Base-by-base conservation (phyloP, 2,329 filamentous ascomycete genomes). In the Penicillium verrucosum region DNA sequence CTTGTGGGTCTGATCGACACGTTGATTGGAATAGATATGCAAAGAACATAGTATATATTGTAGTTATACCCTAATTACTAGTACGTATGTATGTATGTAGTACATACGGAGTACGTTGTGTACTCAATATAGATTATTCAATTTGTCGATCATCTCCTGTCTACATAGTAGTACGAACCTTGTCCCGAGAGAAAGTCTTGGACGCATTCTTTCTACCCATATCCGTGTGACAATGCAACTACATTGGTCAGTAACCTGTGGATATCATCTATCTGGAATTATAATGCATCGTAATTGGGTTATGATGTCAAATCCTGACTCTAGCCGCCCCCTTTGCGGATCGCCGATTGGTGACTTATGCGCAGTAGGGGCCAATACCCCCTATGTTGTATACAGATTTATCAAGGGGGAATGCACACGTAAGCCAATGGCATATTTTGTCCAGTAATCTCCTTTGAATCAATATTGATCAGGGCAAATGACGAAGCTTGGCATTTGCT, bases 91-190 rank as follows among this genome's bases (percentile, higher is more conserved):
- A 23, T 11, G n/a, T 11, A 38, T 18, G 30, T 14, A 30, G 29
- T 9, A 18, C 36, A 8, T 27, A 27, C 25, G 25, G 25, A 27
- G 21, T 41, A 25, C 48, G 7, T 41, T 32, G 29, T 32, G 29
- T 46, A 52, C 25, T 52, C 42, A 45, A 43, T 52, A 54, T 44
- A 57, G 45, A 52, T 51, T 56, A 53, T 61, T 65, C 59, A 37
- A 52, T 45, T 10, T 56, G 63, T 60, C 57, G 64, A 66, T 65
- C 64, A 60, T 64, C 51, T 40, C 54, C 41, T 42, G 27, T 54
- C 54, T 63, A 18, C 9, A 11, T 4, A n/a, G n/a, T 38, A 60
- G 60, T 54, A 58, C 37, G 40, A 64, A 62, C 60, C 44, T 60
- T 58, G 56, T 59, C 38, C 43, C 29, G 40, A 47, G 23, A 44